These are phyloP conservation scores for Lasiodiplodia gonubiensis DNA, from an alignment of 2,329 filamentous ascomycete genomes.

Conservation along the genomic window DNA sequence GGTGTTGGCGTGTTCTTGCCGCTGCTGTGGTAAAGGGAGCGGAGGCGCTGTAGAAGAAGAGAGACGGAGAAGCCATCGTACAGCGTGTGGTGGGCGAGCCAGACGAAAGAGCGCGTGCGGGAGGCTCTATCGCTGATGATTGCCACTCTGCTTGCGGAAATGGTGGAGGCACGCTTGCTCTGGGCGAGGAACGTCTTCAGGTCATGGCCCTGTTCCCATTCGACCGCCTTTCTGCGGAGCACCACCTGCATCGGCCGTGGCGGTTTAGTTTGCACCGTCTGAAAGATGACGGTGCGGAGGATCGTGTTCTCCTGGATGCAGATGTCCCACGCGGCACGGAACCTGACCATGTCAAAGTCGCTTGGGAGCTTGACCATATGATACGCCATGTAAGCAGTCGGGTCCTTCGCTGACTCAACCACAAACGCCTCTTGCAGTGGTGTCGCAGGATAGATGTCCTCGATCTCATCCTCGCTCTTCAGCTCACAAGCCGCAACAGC, in stretches of 20 bases:
- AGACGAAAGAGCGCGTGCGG: conserved; percentile 40
- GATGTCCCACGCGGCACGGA: conserved; percentile 55
- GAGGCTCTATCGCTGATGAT: conserved; percentile 33
- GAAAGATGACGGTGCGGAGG: conserved; percentile 51
- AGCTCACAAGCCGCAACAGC: conserved; percentile 43
- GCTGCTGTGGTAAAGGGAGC: conserved; percentile 34
- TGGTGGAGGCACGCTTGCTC: conserved; percentile 34
- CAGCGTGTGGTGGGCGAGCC: conserved; percentile 49
- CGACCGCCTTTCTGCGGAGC: conserved; percentile 36
- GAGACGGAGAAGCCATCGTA: conserved; percentile 48
- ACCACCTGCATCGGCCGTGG: conserved; percentile 40
- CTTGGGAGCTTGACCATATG: conserved; percentile 49
- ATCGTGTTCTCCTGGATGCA: conserved; percentile 53
- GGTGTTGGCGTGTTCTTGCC: background rate
- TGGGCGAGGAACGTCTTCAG: conserved; percentile 43
- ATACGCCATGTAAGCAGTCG: conserved; percentile 56
- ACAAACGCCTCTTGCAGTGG: conserved; percentile 53
- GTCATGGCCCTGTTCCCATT: conserved; percentile 35
- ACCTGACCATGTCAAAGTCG: conserved; percentile 47
- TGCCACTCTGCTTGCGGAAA: conserved; percentile 36
- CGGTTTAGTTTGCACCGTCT: conserved; percentile 35
- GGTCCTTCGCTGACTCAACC: conserved; percentile 54
- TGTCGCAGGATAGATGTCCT: conserved; percentile 51
- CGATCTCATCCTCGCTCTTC: conserved; percentile 45
- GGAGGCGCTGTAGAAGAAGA: conserved; percentile 39